Conservation (phyloP, 192 early-diverging fungal genomes). For the Backusella liffmaniae region DNA sequence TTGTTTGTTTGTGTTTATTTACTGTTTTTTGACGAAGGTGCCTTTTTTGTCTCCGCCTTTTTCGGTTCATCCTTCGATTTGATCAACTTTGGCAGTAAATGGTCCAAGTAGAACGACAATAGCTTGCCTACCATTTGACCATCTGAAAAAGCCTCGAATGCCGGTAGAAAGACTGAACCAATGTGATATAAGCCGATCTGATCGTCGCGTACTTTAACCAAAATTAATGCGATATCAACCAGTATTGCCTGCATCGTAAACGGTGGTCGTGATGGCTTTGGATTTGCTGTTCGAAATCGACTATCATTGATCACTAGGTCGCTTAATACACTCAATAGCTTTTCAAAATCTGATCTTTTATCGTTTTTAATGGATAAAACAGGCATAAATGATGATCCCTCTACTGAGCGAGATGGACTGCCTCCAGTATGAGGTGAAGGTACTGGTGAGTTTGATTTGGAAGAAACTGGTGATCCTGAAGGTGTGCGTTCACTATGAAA, state of each 20-base stretch:
- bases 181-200: slow-evolving; percentile 46
- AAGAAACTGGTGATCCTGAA: slow-evolving; percentile 10
- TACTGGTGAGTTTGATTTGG: slow-evolving; percentile 14
- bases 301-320: slow-evolving; percentile 59
- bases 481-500: slow-evolving; percentile 15
- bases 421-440: slow-evolving; percentile 11
- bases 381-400: slow-evolving; percentile 6
- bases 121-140: slow-evolving; percentile 37
- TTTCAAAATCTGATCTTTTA: slow-evolving; percentile 7
- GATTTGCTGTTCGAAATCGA: slow-evolving; percentile 42
- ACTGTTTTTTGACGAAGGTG: neutral
- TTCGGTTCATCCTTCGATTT: slow-evolving; percentile 20
- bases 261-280: slow-evolving; percentile 51
- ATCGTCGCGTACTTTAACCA: slow-evolving; percentile 36
- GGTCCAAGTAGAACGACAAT: slow-evolving; percentile 42
- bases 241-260: slow-evolving; percentile 48
- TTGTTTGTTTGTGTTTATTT: neutral
- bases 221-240: slow-evolving; percentile 45
- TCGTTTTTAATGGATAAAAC: slow-evolving; percentile 11
- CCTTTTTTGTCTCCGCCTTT: neutral
- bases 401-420: neutral
- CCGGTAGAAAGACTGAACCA: slow-evolving; percentile 51
- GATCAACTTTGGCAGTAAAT: slow-evolving; percentile 47
- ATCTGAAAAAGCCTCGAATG: slow-evolving; percentile 48
- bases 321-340: slow-evolving; percentile 42